A percentile compares a stretch with the other conserved stretches of the same genome.
phyloP scores from a whole-genome alignment of 176 grass and related monocot genomes.

The Aegilops sharonensis region DNA sequence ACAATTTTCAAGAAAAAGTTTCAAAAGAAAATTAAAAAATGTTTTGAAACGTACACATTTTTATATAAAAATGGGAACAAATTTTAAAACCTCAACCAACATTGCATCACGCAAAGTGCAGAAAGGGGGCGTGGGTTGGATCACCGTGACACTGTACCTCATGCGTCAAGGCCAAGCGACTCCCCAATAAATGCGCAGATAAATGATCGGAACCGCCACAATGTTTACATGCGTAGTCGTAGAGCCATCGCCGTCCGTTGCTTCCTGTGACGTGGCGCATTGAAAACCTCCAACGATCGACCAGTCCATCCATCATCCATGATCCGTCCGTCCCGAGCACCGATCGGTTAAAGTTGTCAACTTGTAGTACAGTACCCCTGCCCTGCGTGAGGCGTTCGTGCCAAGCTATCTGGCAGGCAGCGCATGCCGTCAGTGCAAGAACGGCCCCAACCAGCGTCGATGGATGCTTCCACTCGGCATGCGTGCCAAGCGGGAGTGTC shows the following conservation, averaged over 20 bases:
- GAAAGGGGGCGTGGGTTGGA: neutral
- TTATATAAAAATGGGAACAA: too few relatives aligned
- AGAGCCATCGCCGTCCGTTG: neutral
- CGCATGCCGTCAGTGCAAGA: neutral
- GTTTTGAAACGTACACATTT: too few relatives aligned
- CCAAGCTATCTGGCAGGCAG: neutral
- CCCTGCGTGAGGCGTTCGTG: neutral
- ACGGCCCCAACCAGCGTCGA: neutral
- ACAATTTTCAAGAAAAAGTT: too few relatives aligned
- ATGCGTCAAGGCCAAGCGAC: conserved; percentile 23
- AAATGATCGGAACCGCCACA: neutral
- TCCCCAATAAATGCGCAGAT: neutral
- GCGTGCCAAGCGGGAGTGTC: too few relatives aligned
- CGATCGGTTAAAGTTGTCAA: neutral
- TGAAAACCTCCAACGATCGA: conserved; percentile 19
- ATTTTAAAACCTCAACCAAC: neutral
- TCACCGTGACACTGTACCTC: neutral
- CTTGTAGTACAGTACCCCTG: neutral
- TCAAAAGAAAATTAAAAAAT: too few relatives aligned
- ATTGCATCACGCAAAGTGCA: neutral
- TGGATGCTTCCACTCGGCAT: too few relatives aligned
- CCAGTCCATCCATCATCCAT: too few relatives aligned
- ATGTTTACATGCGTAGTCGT: neutral
- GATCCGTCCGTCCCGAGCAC: too few relatives aligned
- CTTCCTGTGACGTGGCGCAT: conserved; percentile 42